These are phyloP conservation scores for Aspergillus fructus DNA, from an alignment of 2,329 filamentous ascomycete species.

Conservation along the genomic window DNA sequence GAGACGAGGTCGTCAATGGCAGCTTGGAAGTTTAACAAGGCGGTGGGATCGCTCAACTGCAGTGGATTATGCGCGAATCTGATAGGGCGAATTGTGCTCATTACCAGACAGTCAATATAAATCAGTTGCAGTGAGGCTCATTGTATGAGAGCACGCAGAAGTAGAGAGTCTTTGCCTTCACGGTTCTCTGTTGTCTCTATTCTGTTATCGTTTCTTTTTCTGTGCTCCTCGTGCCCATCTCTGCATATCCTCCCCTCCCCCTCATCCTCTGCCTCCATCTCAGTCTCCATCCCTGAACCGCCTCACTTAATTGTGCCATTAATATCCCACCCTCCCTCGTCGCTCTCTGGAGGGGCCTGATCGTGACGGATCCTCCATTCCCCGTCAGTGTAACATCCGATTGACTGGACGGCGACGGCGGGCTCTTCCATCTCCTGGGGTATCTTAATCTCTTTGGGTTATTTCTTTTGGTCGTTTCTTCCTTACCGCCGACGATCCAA, in stretches of 20 bases:
- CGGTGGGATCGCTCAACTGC: not conserved
- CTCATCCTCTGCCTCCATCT: not conserved
- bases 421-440: not conserved
- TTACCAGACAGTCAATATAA: not conserved
- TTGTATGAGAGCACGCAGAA: not conserved
- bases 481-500: slow-evolving; percentile 20
- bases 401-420: slow-evolving; percentile 12
- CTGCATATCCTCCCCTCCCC: not conserved
- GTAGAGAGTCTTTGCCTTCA: not conserved
- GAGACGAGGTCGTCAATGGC: not conserved
- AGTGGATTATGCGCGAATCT: not conserved
- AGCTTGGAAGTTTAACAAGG: slow-evolving; percentile 4
- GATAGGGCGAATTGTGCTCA: not conserved
- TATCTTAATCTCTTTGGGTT: slow-evolving; percentile 3
- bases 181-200: not conserved
- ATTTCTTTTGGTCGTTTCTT: slow-evolving; percentile 10
- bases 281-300: slow-evolving; percentile 11
- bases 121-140: slow-evolving; percentile 1
- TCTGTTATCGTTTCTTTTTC: not conserved
- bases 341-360: not conserved
- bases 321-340: slow-evolving; percentile 7
- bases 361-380: slow-evolving; percentile 9
- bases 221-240: not conserved
- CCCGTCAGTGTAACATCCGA: slow-evolving; percentile 23
- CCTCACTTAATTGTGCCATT: slow-evolving; percentile 15